phyloP scores from a whole-genome alignment of 768 basidiomycete species.

The Termitomyces sp. region DNA sequence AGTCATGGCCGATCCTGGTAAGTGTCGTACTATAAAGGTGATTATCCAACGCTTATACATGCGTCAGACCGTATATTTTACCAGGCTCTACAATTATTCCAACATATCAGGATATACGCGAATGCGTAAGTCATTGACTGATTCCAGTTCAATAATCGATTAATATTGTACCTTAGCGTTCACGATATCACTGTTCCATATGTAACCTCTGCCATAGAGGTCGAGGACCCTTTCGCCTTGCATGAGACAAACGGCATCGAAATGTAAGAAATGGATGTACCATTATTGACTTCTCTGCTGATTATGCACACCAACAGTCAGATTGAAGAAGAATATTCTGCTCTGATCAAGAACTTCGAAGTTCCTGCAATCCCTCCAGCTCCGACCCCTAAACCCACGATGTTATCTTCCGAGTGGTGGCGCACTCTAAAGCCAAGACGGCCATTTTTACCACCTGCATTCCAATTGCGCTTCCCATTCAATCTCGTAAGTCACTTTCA shows the following conservation, averaged over 20 bases:
- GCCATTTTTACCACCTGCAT: slow-evolving; percentile 53
- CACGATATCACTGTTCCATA: slow-evolving; percentile 84
- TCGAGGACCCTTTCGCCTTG: slow-evolving; percentile 61
- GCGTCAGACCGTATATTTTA: slow-evolving; percentile 70
- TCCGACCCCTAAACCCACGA: slow-evolving; percentile 30
- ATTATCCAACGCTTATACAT: neutral
- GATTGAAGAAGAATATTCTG: slow-evolving; percentile 51
- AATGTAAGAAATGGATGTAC: slow-evolving; percentile 40
- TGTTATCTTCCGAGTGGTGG: slow-evolving; percentile 45
- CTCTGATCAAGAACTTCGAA: slow-evolving; percentile 52
- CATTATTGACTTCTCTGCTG: neutral
- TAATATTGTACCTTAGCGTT: slow-evolving; percentile 33
- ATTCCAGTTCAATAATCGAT: neutral
- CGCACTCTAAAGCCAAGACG: slow-evolving; percentile 31
- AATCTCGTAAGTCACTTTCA: slow-evolving; percentile 57
- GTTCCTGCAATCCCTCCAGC: slow-evolving; percentile 42
- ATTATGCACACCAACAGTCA: slow-evolving; percentile 34
- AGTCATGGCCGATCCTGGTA: slow-evolving; percentile 79
- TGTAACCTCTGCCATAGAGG: slow-evolving; percentile 70
- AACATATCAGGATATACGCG: slow-evolving; percentile 72
- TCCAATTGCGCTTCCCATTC: slow-evolving; percentile 61
- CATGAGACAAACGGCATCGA: slow-evolving; percentile 54
- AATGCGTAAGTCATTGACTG: slow-evolving; percentile 54
- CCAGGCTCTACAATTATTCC: slow-evolving; percentile 64
- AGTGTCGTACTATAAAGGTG: slow-evolving; percentile 13